Evolutionary conservation across 2,329 filamentous ascomycete genomes (phyloP), one percentile per base, ranked within the genome.

Genomic region (Penicillium oxalicum): DNA sequence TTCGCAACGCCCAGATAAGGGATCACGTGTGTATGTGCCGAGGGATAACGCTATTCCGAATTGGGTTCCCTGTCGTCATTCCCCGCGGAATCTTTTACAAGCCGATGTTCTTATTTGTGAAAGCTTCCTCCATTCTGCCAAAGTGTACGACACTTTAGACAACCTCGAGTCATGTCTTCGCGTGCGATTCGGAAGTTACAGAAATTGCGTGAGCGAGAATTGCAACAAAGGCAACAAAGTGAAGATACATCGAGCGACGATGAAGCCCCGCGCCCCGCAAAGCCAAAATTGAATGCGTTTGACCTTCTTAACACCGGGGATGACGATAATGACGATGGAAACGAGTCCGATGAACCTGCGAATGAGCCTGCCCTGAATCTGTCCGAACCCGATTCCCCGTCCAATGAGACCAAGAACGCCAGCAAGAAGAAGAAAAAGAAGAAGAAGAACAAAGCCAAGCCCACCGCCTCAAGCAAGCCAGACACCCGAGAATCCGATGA

Each of bases 131-230:
- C 18, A 18, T 18, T 18, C 18, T 18, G 18, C 18, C 18, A 18
- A 18, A 18, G 18, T 18, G 18, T 18, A 18, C 18, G 18, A 18
- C 18, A 18, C 18, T 18, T 18, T 18, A 18, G 18, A 18, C 18
- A 18, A 18, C 18, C 18, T 18, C 18, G 18, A 18, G 18, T 18
- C 18, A 86, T 86, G 82, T 85, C 82, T 38, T 81, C 81, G 13
- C 77, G 83, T 55, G 82, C 82, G n/a, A 68, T 86, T 46, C 76
- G 82, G 26, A 82, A 82, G 62, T 74, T 82, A 47, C 81, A 84
- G 62, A 77, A 77, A 54, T 79, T 83, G 70, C 76, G 76, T 50
- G 81, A 82, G 61, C 76, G 79, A 63, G 75, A 77, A 60, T 72
- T 76, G 55, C 73, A 75, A 54, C 68, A 75, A 53, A 64, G 71